Conservation (phyloP, 2,329 filamentous ascomycete genomes). For the Trichoderma sp. region DNA sequence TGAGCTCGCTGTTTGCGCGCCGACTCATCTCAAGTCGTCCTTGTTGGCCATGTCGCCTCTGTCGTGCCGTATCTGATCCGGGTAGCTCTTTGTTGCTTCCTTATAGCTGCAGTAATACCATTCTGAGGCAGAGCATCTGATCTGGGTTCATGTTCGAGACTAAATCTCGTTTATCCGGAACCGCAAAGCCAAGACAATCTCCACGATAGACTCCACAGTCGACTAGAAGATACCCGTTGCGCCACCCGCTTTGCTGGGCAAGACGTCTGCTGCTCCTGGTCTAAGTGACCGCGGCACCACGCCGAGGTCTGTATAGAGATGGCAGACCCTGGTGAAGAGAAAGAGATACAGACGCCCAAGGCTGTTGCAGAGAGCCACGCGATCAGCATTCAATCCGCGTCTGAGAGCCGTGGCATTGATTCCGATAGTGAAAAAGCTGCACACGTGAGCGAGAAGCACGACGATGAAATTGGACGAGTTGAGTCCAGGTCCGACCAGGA, state of each 20-base stretch:
- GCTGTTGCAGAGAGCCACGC: neutral
- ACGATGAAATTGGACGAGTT: conserved; percentile 9
- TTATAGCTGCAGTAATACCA: neutral
- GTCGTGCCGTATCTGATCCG: neutral
- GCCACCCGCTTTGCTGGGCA: neutral
- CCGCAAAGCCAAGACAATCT: conserved; percentile 1
- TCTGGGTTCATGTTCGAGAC: neutral
- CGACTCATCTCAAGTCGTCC: neutral
- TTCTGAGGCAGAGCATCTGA: neutral
- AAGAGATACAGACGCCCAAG: neutral
- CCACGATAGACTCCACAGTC: conserved; percentile 11
- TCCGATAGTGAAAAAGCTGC: neutral
- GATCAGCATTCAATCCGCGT: neutral
- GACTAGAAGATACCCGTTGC: conserved; percentile 13
- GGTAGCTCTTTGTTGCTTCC: neutral
- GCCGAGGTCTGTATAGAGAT: conserved; percentile 5
- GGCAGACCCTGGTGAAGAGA: conserved; percentile 17
- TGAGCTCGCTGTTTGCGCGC: neutral
- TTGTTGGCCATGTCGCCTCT: neutral
- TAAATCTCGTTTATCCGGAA: neutral
- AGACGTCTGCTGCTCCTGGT: neutral
- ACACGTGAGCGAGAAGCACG: conserved; percentile 1
- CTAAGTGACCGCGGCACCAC: neutral
- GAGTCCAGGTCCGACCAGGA: conserved; percentile 10
- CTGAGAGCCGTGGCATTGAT: neutral